Conservation (phyloP, 2,329 filamentous ascomycete genomes). For the Ciborinia camelliae region DNA sequence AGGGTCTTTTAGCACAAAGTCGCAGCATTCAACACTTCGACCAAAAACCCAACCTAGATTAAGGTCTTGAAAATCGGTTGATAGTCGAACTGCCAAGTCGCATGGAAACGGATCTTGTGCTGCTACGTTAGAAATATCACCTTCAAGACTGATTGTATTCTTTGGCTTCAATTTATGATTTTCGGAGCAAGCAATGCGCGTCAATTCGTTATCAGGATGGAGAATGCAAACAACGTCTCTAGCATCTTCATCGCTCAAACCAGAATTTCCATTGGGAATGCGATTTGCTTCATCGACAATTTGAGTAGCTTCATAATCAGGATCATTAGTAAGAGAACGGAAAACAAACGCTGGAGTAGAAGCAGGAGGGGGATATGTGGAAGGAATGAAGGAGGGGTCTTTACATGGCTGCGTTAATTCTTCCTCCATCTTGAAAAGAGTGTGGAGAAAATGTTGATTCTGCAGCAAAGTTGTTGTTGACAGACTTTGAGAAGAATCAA, state of each 20-base stretch:
- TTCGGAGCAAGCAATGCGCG: constrained; percentile 60
- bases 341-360: background rate
- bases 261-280: constrained; percentile 75
- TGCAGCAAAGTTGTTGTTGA: constrained; percentile 16
- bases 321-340: constrained; percentile 23
- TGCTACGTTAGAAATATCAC: constrained; percentile 31
- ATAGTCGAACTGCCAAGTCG: constrained; percentile 79
- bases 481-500: constrained; percentile 18
- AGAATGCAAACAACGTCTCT: constrained; percentile 88
- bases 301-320: constrained; percentile 61
- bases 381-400: constrained; percentile 5
- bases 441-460: constrained; percentile 18
- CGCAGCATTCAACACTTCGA: constrained; percentile 67
- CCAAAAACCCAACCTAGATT: constrained; percentile 80
- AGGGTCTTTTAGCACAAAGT: constrained; percentile 63
- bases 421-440: constrained; percentile 31
- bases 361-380: constrained; percentile 8
- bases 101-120: constrained; percentile 32
- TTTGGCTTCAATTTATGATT: constrained; percentile 52
- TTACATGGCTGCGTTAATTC: constrained; percentile 36
- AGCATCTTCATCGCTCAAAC: constrained; percentile 76
- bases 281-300: constrained; percentile 77
- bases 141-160: constrained; percentile 57
- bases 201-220: constrained; percentile 70
- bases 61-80: constrained; percentile 66